Conservation (phyloP, 2,329 filamentous ascomycete genomes). For the Colletotrichum melonis region DNA sequence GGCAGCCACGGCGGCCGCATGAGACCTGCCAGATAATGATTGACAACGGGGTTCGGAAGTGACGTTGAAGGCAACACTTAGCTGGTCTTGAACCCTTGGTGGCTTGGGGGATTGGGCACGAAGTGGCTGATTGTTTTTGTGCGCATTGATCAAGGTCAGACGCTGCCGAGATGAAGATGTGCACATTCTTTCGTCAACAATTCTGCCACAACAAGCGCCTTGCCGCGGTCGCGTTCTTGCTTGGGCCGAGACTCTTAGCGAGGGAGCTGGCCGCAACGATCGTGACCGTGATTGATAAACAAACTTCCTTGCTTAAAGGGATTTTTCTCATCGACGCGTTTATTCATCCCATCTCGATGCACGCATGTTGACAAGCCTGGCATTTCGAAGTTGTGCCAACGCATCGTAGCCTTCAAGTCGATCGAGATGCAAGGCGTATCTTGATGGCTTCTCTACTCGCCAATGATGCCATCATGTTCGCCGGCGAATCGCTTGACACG, state of each 20-base stretch:
- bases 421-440: constrained; percentile 20
- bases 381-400: neutral
- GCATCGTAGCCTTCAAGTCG: neutral
- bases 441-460: constrained; percentile 44
- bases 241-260: neutral
- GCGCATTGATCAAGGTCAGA: constrained; percentile 27
- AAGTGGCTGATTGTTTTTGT: constrained; percentile 3
- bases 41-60: constrained; percentile 20
- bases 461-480: constrained; percentile 85
- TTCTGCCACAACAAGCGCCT: constrained; percentile 12
- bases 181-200: constrained; percentile 27
- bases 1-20: constrained; percentile 5
- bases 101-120: constrained; percentile 14
- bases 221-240: constrained; percentile 2
- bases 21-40: constrained; percentile 31
- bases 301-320: neutral
- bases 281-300: neutral
- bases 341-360: constrained; percentile 15
- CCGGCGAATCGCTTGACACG: constrained; percentile 89
- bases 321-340: neutral
- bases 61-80: constrained; percentile 26
- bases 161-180: constrained; percentile 30
- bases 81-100: constrained; percentile 22
- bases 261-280: neutral
- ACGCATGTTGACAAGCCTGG: neutral